These are phyloP conservation scores for Diaporthe sp. DNA, from an alignment of 2,329 filamentous ascomycete species.

Conservation along the genomic window DNA sequence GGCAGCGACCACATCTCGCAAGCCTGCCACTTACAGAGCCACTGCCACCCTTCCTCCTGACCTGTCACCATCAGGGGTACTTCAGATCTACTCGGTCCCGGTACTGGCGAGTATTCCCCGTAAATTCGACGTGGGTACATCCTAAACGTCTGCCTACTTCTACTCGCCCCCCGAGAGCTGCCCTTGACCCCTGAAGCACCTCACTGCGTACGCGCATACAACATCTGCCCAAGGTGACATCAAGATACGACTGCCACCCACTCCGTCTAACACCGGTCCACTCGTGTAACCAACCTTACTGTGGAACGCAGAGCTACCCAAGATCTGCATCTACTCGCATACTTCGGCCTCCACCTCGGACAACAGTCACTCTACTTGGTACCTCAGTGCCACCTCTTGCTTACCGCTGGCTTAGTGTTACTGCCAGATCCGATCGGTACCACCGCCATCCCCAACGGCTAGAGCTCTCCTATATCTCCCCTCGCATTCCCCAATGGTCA, in stretches of 20 bases:
- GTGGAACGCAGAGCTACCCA: slow-evolving; percentile 30
- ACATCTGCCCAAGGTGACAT: slow-evolving; percentile 28
- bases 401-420: slow-evolving; percentile 27
- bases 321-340: slow-evolving; percentile 25
- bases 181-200: not conserved
- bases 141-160: slow-evolving; percentile 30
- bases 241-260: slow-evolving; percentile 29
- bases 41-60: slow-evolving; percentile 26
- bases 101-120: slow-evolving; percentile 25
- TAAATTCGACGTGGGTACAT: slow-evolving; percentile 29
- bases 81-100: slow-evolving; percentile 19
- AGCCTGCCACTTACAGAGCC: slow-evolving; percentile 13
- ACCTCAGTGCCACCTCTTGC: slow-evolving; percentile 3
- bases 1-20: slow-evolving; percentile 26
- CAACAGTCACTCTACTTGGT: slow-evolving; percentile 15
- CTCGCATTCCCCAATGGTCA: slow-evolving; percentile 38
- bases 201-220: not conserved
- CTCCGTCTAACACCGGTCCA: not conserved
- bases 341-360: slow-evolving; percentile 22
- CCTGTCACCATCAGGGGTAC: slow-evolving; percentile 22
- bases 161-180: slow-evolving; percentile 14
- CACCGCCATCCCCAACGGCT: slow-evolving; percentile 8
- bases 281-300: slow-evolving; percentile 32
- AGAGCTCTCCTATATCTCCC: slow-evolving; percentile 30
- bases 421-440: slow-evolving; percentile 31